These are phyloP conservation scores for Naganishia vishniacii DNA, from an alignment of 768 basidiomycete genomes.

Conservation along the genomic window DNA sequence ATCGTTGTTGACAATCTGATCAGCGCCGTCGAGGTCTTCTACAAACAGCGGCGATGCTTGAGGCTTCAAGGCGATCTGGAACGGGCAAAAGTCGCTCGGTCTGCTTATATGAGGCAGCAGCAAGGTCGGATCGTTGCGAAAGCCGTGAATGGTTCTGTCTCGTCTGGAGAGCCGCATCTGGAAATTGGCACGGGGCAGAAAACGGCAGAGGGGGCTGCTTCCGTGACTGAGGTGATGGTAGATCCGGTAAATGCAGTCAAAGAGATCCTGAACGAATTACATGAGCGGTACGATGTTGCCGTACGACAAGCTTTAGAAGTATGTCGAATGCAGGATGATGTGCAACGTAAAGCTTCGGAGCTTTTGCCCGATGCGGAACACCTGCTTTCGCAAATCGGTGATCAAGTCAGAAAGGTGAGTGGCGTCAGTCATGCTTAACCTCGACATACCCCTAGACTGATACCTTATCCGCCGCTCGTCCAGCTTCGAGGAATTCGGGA, in stretches of 20 bases:
- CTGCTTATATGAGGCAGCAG: background rate
- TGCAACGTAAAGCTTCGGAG: slow-evolving; percentile 14
- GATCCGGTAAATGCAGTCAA: background rate
- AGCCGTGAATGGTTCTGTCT: too few species aligned
- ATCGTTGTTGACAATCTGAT: background rate
- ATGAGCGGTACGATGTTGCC: slow-evolving; percentile 4
- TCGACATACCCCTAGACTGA: too few species aligned
- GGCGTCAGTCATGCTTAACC: background rate
- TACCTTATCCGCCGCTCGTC: background rate
- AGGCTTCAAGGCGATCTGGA: background rate
- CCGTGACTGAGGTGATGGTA: too few species aligned
- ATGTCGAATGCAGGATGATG: slow-evolving; percentile 8
- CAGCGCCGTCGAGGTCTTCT: background rate
- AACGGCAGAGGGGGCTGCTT: too few species aligned
- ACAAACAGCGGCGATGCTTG: background rate
- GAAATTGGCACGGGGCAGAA: too few species aligned
- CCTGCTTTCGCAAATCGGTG: slow-evolving; percentile 11
- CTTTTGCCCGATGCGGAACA: slow-evolving; percentile 5
- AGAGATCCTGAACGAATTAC: background rate
- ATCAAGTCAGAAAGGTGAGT: slow-evolving; percentile 17
- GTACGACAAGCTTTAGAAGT: slow-evolving; percentile 6
- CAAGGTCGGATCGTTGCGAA: background rate
- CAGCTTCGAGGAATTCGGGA: slow-evolving; percentile 16
- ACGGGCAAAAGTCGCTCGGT: background rate
- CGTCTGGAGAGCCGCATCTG: too few species aligned